A percentile compares a stretch with the other conserved stretches of the same genome.
Evolutionary conservation across 2,329 filamentous ascomycete genomes (phyloP).

Genomic region (Arthrobotrys conoides): DNA sequence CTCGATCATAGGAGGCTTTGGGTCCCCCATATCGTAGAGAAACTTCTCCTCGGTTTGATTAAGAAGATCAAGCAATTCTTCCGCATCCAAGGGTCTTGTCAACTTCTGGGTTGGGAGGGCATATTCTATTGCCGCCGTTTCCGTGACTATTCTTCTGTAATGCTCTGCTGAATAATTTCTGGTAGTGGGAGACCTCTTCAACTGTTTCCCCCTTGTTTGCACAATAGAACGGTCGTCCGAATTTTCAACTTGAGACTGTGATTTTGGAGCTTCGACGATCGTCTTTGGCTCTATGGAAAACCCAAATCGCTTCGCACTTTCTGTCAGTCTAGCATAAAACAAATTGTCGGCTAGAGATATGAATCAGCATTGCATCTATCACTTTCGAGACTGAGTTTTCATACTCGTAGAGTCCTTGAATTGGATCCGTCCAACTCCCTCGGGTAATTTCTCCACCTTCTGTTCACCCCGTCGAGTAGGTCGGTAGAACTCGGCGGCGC

Average conservation of each 20-base stretch:
- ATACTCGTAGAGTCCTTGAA: slow-evolving; percentile 54
- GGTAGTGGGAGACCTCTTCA: slow-evolving; percentile 17
- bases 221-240: slow-evolving; percentile 39
- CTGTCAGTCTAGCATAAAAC: slow-evolving; percentile 57
- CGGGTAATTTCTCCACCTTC: slow-evolving; percentile 49
- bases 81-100: slow-evolving; percentile 54
- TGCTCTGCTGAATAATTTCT: slow-evolving; percentile 38
- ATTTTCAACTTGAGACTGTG: slow-evolving; percentile 1
- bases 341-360: slow-evolving; percentile 40
- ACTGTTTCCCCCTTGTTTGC: slow-evolving; percentile 43
- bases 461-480: slow-evolving; percentile 29
- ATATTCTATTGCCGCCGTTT: slow-evolving; percentile 51
- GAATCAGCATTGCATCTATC: not conserved
- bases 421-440: slow-evolving; percentile 52
- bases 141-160: slow-evolving; percentile 38
- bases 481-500: slow-evolving; percentile 51
- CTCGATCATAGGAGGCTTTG: slow-evolving; percentile 28
- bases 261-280: slow-evolving; percentile 11
- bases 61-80: slow-evolving; percentile 54
- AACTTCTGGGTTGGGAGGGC: slow-evolving; percentile 52
- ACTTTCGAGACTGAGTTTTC: not conserved
- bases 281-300: slow-evolving; percentile 47
- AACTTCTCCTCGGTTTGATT: slow-evolving; percentile 57
- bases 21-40: slow-evolving; percentile 46
- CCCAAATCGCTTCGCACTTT: slow-evolving; percentile 50